Base-by-base conservation (phyloP, 2,329 filamentous ascomycete species). In the Nemania sp. region DNA sequence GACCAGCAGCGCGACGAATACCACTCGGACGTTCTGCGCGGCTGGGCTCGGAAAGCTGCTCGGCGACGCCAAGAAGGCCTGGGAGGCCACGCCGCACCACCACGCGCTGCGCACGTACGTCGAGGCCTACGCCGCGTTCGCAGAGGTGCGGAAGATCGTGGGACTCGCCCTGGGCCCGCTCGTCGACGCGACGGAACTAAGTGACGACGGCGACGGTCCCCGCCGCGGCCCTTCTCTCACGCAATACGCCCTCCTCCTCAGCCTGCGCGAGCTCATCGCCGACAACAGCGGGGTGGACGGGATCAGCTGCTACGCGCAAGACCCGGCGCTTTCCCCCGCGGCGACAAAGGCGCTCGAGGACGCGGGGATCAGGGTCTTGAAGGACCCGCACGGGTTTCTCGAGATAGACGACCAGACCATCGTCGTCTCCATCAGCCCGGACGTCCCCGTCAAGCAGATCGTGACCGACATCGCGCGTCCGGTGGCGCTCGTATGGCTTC, bases 391-490 rank as follows among this genome's bases (percentile, higher is more conserved):
- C 3, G 74, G 59, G 1, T 76, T 76, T 47, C 57, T 76, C 0
- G 69, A 69, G 39, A 63, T 75, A 1, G 72, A 75, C 59, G 68
- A 72, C 7, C 48, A 56, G 6, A 72, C 53, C 18, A 45, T 75
- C 5, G 67, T 76, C 9, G 49, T 76, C 17, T 66, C 70, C 3
- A 57, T 75, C 18, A 32, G 32, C 12, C 66, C 72, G 2, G 65
- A 68, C 21, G 62, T 71, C 3, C 72, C 73, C 3, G 66, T 76
- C 3, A 67, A 67, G 47, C 72, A 76, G 55, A 71, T 76, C 37
- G 60, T 75, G 6, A 65, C 70, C 46, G 74, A 77, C 45, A 61
- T 76, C 11, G 70, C 72, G 1, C 68, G 71, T 1, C 75, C 75
- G 1, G 69, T 64, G 2, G 68, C 67, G 0, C 70, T 76, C 55